Base-by-base conservation (phyloP, 441 rosid genomes). In the Metrosideros polymorpha region DNA sequence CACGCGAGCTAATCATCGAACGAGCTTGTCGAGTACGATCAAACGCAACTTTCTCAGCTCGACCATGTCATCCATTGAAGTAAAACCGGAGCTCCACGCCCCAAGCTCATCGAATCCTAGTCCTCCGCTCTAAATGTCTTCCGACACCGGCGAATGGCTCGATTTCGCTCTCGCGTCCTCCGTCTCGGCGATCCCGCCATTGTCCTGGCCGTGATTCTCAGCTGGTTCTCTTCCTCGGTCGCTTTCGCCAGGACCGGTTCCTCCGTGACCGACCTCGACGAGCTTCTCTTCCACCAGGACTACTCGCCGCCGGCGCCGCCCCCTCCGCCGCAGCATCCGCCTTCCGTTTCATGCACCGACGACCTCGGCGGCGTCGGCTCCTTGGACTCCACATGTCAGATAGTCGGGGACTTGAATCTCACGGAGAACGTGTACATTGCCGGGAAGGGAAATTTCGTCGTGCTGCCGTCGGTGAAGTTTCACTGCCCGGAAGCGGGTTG, bases 291-390 rank as follows among this genome's bases (percentile, higher is more conserved):
- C 88, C 96, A 94, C 86, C 99, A 94, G 91, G 99, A 97, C 89
- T 97, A 97, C 92, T 94, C 99, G 0, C 99, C 99, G 5, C 99
- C 99, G 10, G 91, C 99, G 25, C 99, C 99, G 6, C 99, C 99
- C 2, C 99, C 99, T 1, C 98, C 99, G 55, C 98, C 98, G 7
- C 99, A 99, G 57, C 99, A 94, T 85, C 93, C 96, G 39, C 99
- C 99, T 25, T 94, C 99, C 18, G 96, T 93, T 0, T 96, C 99
- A 1, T 97, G 99, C 88, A 87, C 82, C 30, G 99, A 94, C n/a
- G 99, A 97, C 92, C 99, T 97, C 15, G 96, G 96, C 18, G 99
- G 99, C 83, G 89, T 94, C 83, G 99, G 99, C 35, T 87, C 92
- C 22, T 88, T 97, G 82, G 99, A 97, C 87, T 92, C 98, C 83